Conservation (phyloP, 352 stramenopile genomes). For the Pythium myriotylum region DNA sequence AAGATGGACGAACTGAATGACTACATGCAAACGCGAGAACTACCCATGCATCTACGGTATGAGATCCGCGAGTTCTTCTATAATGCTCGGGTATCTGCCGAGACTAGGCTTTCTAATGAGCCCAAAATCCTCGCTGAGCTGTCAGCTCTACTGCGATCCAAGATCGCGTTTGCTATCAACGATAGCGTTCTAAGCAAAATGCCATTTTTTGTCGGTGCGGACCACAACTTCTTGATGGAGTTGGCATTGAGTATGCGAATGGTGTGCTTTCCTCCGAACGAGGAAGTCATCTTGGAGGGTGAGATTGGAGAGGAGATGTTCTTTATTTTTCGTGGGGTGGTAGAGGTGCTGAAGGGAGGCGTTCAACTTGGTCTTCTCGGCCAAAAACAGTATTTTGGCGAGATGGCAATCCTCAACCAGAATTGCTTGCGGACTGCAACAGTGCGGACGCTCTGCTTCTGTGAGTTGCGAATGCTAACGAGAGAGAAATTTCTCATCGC, state of each 20-base stretch:
- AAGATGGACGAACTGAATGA: conserved; percentile 83
- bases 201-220: conserved; percentile 74
- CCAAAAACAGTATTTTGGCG: conserved; percentile 85
- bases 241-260: conserved; percentile 82
- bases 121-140: conserved; percentile 71
- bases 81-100: conserved; percentile 71
- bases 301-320: conserved; percentile 88
- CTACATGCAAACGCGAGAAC: conserved; percentile 78
- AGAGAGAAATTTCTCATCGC: conserved; percentile 79
- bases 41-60: conserved; percentile 71
- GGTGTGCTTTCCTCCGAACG: conserved; percentile 76
- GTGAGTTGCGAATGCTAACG: conserved; percentile 79
- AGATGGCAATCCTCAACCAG: conserved; percentile 82
- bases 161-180: conserved; percentile 82
- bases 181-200: conserved; percentile 83
- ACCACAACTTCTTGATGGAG: conserved; percentile 86
- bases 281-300: conserved; percentile 81
- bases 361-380: conserved; percentile 67
- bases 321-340: conserved; percentile 81
- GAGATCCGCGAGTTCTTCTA: conserved; percentile 86
- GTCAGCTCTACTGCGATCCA: conserved; percentile 72
- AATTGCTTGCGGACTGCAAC: conserved; percentile 73
- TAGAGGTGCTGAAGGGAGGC: conserved; percentile 65
- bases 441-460: conserved; percentile 80
- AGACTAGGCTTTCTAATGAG: conserved; percentile 74